These are phyloP conservation scores for Puccinia hordei DNA, from an alignment of 1,284 basidiomycete species.

Conservation along the genomic window DNA sequence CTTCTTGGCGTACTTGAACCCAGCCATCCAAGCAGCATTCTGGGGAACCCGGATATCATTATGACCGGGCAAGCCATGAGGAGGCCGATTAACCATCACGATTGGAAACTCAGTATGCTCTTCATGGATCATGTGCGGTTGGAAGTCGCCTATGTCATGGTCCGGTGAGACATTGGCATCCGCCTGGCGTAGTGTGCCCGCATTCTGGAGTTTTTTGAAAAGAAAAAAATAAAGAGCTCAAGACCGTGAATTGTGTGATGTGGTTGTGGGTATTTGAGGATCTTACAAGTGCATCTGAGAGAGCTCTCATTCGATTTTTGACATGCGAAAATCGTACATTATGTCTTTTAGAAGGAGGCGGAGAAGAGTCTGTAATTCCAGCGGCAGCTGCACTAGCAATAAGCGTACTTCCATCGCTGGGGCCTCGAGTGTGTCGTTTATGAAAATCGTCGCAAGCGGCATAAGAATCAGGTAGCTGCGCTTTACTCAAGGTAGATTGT, in stretches of 20 bases:
- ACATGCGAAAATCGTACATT: neutral
- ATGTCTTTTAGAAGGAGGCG: neutral
- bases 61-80: slow-evolving; percentile 67
- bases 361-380: neutral
- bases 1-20: slow-evolving; percentile 69
- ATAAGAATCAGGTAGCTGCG: neutral
- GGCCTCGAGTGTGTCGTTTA: neutral
- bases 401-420: neutral
- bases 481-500: neutral
- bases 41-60: slow-evolving; percentile 69
- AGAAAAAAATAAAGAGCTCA: slow-evolving; percentile 5
- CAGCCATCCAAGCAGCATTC: slow-evolving; percentile 75
- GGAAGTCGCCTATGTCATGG: slow-evolving; percentile 51
- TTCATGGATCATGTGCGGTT: slow-evolving; percentile 56
- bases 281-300: slow-evolving; percentile 37
- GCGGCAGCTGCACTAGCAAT: neutral
- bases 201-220: slow-evolving; percentile 9
- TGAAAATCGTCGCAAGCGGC: neutral
- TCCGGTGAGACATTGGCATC: slow-evolving; percentile 45
- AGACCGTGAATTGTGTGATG: neutral
- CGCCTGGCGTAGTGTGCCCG: slow-evolving; percentile 28
- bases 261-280: neutral
- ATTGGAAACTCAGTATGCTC: slow-evolving; percentile 68
- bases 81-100: slow-evolving; percentile 71
- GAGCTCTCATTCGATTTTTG: slow-evolving; percentile 35